phyloP scores from a whole-genome alignment of 2,329 filamentous ascomycete species.

The Microsporum audouinii region DNA sequence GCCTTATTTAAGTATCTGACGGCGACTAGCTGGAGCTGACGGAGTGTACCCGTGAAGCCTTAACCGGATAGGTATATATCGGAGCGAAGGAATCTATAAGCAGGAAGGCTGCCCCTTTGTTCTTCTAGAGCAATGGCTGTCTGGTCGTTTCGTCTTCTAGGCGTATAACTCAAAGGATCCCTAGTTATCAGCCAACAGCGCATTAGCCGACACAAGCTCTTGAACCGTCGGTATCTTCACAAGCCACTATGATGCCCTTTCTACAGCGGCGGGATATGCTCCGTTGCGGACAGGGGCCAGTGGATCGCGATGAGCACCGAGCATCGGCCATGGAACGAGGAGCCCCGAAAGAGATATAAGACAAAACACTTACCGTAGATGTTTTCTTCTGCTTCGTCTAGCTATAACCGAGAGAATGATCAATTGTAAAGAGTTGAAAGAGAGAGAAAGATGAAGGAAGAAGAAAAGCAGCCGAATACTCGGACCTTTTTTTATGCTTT shows the following conservation, averaged over 20 bases:
- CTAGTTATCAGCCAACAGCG: background rate
- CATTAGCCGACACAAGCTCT: background rate
- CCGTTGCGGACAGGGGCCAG: slow-evolving; percentile 2
- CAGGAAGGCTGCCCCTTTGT: background rate
- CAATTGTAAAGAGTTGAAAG: background rate
- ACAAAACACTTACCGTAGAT: background rate
- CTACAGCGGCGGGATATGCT: background rate
- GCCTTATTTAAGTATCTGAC: background rate
- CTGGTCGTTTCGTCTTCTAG: background rate
- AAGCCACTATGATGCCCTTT: background rate
- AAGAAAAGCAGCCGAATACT: background rate
- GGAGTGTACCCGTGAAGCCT: background rate
- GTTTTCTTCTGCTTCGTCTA: background rate
- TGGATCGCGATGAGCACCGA: background rate
- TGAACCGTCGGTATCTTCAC: background rate
- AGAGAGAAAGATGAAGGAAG: background rate
- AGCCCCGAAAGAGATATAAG: background rate
- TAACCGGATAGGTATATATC: background rate
- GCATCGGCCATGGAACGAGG: background rate
- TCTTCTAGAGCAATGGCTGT: background rate
- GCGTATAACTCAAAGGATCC: background rate
- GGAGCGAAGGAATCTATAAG: background rate
- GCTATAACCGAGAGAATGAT: background rate
- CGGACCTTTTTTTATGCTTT: background rate
- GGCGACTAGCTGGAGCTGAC: slow-evolving; percentile 2